Base-by-base conservation (phyloP, 495 filamentous ascomycete genomes). In the Glonium stellatum region DNA sequence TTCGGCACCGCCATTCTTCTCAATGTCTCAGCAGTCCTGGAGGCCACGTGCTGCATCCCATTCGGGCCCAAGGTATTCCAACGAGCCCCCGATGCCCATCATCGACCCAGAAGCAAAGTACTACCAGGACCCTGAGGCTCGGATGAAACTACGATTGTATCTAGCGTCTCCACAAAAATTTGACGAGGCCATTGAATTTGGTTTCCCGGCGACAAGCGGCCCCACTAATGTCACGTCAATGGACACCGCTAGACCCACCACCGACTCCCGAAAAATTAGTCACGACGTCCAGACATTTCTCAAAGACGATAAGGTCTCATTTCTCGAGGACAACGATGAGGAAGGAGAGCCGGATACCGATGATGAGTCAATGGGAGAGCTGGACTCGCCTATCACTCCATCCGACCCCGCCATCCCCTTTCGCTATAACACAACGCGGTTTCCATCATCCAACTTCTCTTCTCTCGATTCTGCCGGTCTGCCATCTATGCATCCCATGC, bases 111-210 rank as follows among this genome's bases (percentile, higher is more conserved):
- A 80, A 46, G 87, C 90, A 0, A 82, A 87, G 44, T 86, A 96
- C 71, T 96, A 96, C 66, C 89, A 88, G 70, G 90, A 97, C 61
- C 90, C 91, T 0, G 89, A 96, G 69, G 89, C 91, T 39, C 83
- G 92, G 39, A 73, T 92, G 51, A 95, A 92, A 69, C 75, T 97
- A 12, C 85, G 90, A 2, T 84, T 90, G n/a, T 95, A 91, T 63
- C 79, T 95, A 2, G 87, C 88, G 18, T 97, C 92, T 1, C 88
- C 90, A 9, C 89, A 96, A 62, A 96, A 95, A 69, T 96, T 97
- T 60, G 93, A 97, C 67, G 92, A 97, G 75, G 91, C 89, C 1
- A 81, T 96, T 55, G 89, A 93, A 69, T 96, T 93, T 73, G 92
- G 92, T 4, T 96, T 97, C 63, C 90, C 91, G 0, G 84, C 88